These are phyloP conservation scores for Diospyros kaki DNA, from an alignment of 148 eudicot genomes.

Conservation along the genomic window DNA sequence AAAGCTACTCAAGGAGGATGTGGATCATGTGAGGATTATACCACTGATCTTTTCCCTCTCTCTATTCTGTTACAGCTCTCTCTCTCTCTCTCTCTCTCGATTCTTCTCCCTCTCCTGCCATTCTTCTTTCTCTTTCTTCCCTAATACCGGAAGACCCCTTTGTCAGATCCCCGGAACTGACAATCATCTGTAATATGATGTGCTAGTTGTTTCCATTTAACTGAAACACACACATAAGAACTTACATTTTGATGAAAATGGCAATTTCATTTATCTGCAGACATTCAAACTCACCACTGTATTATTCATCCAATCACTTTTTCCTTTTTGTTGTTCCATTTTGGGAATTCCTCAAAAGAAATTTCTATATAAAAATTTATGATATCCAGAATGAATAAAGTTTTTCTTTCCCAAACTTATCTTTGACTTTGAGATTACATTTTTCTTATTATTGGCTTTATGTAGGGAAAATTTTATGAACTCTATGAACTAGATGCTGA, in stretches of 20 bases:
- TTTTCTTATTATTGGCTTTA: conserved; percentile 1
- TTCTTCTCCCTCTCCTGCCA: no score
- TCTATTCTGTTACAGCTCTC: no score
- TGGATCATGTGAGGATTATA: no score
- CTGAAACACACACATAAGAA: neutral
- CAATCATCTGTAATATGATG: neutral
- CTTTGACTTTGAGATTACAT: neutral
- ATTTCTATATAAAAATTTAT: neutral
- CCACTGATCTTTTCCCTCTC: no score
- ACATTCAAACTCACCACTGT: neutral
- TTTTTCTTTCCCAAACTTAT: neutral
- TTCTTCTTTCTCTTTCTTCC: no score
- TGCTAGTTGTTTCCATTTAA: neutral
- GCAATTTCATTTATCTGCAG: neutral
- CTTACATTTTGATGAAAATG: neutral
- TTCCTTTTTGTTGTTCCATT: neutral
- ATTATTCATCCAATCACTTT: neutral
- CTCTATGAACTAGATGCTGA: conserved; percentile 99
- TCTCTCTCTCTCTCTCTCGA: no score
- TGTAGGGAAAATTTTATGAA: conserved; percentile 91
- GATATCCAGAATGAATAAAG: neutral
- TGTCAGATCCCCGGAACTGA: no score
- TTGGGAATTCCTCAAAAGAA: neutral
- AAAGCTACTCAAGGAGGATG: no score
- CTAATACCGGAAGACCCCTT: no score